Evolutionary conservation across 1,139 yeast species (phyloP), one percentile per base, ranked within the genome.

Genomic region (Candida buenavistaensis): DNA sequence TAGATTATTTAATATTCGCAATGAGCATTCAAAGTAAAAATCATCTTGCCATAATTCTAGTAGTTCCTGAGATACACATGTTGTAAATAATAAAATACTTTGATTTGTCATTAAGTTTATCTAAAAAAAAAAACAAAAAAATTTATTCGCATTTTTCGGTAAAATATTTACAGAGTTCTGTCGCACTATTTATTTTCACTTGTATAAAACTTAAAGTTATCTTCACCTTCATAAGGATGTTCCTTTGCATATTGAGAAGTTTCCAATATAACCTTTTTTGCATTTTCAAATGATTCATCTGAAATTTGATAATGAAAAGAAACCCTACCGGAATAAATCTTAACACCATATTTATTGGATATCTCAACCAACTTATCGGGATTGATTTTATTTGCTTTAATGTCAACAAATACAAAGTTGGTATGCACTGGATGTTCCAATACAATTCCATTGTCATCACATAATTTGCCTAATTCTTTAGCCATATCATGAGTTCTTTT

Each of bases 401-500:
- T 50, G 41, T 69, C 74, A 20, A 69, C 43, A 39, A 68, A 69
- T 3, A 69, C 73, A 43, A 69, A 68, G 48, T 62, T 68, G 11
- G 73, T 60, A 29, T 68, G 57, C 7, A 62, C 71, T 0, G 75
- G 75, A 36, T 61, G 60, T 36, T 57, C 65, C 41, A 69, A 55
- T 7, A 42, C 41, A 13, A 67, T 55, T n/a, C 57, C 56, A n/a
- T 55, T 36, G 3, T 43, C 38, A 25, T 59, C 50, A 27, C 79
- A 78, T 9, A 75, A 52, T 12, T 57, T 58, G 14, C 69, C 70
- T 3, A 86, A 80, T 36, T 67, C 67, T 14, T 62, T 51, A 1
- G 86, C 82, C 42, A 81, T 64, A 29, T 64, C 64, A 32, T 75
- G 79, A 19, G 86, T 80, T 29, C 69, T 72, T 16, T 64, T 52